Conservation (phyloP, 2,329 filamentous ascomycete genomes). For the Colletotrichum limetticola region DNA sequence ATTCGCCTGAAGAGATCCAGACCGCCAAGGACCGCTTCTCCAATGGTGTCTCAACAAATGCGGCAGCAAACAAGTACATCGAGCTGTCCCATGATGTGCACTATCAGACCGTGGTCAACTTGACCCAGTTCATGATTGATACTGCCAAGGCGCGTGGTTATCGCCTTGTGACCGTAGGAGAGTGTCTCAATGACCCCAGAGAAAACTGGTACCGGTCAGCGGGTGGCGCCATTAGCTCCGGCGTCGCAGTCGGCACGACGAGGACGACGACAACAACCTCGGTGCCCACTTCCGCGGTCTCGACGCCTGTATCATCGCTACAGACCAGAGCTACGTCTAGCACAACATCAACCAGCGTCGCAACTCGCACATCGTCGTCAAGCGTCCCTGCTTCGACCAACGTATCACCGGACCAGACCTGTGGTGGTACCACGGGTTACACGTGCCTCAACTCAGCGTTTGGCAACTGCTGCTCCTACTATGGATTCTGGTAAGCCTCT, state of each 20-base stretch:
- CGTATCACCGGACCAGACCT: conserved; percentile 48
- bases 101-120: conserved; percentile 43
- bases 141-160: conserved; percentile 54
- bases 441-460: conserved; percentile 49
- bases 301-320: neutral
- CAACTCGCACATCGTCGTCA: neutral
- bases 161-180: conserved; percentile 63
- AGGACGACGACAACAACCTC: conserved; percentile 24
- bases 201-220: conserved; percentile 62
- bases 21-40: conserved; percentile 56
- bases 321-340: neutral
- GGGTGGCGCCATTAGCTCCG: conserved; percentile 31
- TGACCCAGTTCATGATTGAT: conserved; percentile 54
- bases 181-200: conserved; percentile 65
- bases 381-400: conserved; percentile 15
- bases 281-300: neutral
- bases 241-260: conserved; percentile 19
- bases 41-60: conserved; percentile 43
- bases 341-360: neutral
- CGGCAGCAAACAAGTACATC: conserved; percentile 50
- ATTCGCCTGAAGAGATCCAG: conserved; percentile 55
- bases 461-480: conserved; percentile 53
- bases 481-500: conserved; percentile 51
- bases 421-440: conserved; percentile 47
- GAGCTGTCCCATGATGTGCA: conserved; percentile 57